Percentiles rank a stretch among this genome's conserved stretches.
These are phyloP conservation scores for Pseudogymnoascus sp. DNA, from an alignment of 2,329 filamentous ascomycete genomes.

Conservation along the genomic window DNA sequence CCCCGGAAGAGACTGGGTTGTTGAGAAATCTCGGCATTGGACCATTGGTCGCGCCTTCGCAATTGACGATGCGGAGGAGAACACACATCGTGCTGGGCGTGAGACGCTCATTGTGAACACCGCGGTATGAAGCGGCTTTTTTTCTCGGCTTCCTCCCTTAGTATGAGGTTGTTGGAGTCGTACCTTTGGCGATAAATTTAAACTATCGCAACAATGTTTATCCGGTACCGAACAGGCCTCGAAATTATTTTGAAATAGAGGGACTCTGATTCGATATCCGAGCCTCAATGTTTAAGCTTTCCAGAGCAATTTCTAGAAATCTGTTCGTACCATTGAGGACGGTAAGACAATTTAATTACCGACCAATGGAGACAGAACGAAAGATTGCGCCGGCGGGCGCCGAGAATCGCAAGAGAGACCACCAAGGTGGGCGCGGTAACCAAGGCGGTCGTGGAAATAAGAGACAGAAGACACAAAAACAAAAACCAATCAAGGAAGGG, in stretches of 20 bases:
- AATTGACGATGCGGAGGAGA: conserved; percentile 37
- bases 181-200: conserved; percentile 10
- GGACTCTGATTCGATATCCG: not conserved
- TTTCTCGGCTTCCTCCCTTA: conserved; percentile 7
- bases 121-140: conserved; percentile 1
- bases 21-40: conserved; percentile 41
- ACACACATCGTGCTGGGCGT: conserved; percentile 40
- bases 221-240: conserved; percentile 4
- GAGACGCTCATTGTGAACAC: conserved; percentile 37
- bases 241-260: conserved; percentile 12
- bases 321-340: not conserved
- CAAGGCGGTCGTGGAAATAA: conserved; percentile 32
- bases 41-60: conserved; percentile 32
- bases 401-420: conserved; percentile 6
- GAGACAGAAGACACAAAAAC: conserved; percentile 46
- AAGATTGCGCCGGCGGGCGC: conserved; percentile 2
- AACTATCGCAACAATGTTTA: not conserved
- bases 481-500: conserved; percentile 46
- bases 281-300: conserved; percentile 1
- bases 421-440: not conserved
- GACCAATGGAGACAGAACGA: not conserved
- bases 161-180: not conserved
- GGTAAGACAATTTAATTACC: not conserved
- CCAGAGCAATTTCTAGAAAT: not conserved
- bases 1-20: conserved; percentile 31